Percentiles rank a stretch among this genome's conserved stretches.
Conservation (phyloP, 495 filamentous ascomycete species). For the Penicillium robsamsonii region DNA sequence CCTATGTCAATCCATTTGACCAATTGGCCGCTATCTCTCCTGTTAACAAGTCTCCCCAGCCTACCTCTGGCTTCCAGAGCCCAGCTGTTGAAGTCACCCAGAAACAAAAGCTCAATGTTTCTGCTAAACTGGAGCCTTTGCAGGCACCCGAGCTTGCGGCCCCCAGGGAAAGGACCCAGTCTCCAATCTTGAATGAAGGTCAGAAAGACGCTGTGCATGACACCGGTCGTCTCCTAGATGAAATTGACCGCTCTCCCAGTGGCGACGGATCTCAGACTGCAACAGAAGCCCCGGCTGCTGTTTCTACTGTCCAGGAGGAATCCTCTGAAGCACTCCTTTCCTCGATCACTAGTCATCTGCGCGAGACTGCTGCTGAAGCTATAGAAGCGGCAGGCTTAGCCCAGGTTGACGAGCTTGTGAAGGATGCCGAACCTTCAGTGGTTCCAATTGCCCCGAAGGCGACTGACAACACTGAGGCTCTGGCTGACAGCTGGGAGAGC, state of each 20-base stretch:
- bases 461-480: slow-evolving; percentile 55
- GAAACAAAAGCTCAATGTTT: slow-evolving; percentile 27
- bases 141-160: slow-evolving; percentile 7
- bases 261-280: slow-evolving; percentile 58
- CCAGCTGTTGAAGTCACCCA: slow-evolving; percentile 32
- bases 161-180: slow-evolving; percentile 30
- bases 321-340: slow-evolving; percentile 33
- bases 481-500: slow-evolving; percentile 73
- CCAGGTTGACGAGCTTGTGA: slow-evolving; percentile 48
- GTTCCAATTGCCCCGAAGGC: slow-evolving; percentile 57
- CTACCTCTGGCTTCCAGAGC: slow-evolving; percentile 40
- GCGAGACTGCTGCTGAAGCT: slow-evolving; percentile 32
- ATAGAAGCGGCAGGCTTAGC: slow-evolving; percentile 1
- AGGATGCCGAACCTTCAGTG: slow-evolving; percentile 55
- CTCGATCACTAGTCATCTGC: slow-evolving; percentile 35
- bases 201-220: slow-evolving; percentile 67
- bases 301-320: slow-evolving; percentile 31
- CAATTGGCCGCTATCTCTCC: slow-evolving; percentile 69
- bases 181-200: slow-evolving; percentile 35
- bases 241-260: slow-evolving; percentile 67
- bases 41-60: slow-evolving; percentile 49
- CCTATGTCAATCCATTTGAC: slow-evolving; percentile 78
- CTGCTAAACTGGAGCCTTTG: slow-evolving; percentile 21
- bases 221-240: slow-evolving; percentile 62
- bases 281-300: slow-evolving; percentile 26